Evolutionary conservation across 768 basidiomycete genomes (phyloP).

Genomic region (Boletus barrowsii): DNA sequence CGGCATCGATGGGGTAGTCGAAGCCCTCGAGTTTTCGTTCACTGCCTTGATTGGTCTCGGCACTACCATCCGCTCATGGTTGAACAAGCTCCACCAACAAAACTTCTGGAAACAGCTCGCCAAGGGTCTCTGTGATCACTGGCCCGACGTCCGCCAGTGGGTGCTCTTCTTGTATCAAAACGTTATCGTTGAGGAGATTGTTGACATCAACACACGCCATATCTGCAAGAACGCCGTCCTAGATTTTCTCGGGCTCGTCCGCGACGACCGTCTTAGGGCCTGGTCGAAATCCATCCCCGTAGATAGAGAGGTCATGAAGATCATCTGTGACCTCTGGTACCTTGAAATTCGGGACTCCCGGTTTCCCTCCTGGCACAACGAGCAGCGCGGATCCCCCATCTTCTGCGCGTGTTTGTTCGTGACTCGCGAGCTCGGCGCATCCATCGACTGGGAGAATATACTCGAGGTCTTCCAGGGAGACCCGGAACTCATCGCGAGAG

Average conservation of each 20-base stretch:
- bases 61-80: conserved; percentile 23
- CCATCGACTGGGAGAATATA: conserved; percentile 24
- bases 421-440: conserved; percentile 15
- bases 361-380: conserved; percentile 20
- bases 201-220: conserved; percentile 10
- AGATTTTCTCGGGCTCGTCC: conserved; percentile 26
- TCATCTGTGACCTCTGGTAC: conserved; percentile 29
- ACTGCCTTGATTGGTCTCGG: conserved; percentile 19
- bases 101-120: conserved; percentile 13
- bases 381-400: conserved; percentile 28
- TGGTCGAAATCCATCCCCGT: conserved; percentile 24
- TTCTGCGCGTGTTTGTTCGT: conserved; percentile 28
- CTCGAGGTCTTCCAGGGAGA: conserved; percentile 20
- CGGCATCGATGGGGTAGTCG: background rate
- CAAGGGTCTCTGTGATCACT: conserved; percentile 13
- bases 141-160: conserved; percentile 28
- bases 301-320: conserved; percentile 24
- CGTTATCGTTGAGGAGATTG: conserved; percentile 5
- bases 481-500: conserved; percentile 15
- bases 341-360: conserved; percentile 21
- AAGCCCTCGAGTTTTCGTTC: conserved; percentile 11
- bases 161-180: conserved; percentile 20
- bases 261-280: conserved; percentile 19
- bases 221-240: conserved; percentile 24
- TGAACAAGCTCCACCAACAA: conserved; percentile 3